A percentile compares a stretch with the other conserved stretches of the same genome.
These are phyloP conservation scores for Cucumis hystrix DNA, from an alignment of 306 rosid genomes.

Conservation along the genomic window DNA sequence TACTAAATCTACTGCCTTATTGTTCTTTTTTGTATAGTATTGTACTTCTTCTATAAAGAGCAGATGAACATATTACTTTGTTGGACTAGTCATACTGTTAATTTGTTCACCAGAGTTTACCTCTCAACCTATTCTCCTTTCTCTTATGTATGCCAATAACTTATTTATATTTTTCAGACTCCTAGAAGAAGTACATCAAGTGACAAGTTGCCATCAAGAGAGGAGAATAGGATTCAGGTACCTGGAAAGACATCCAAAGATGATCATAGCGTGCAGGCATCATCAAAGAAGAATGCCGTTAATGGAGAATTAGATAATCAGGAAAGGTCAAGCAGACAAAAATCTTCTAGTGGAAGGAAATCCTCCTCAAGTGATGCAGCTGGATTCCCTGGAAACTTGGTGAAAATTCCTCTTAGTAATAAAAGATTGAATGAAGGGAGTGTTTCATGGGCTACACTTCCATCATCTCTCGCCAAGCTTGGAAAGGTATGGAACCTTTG, in stretches of 20 bases:
- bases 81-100: background rate
- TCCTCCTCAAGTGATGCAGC: slow-evolving; percentile 42
- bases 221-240: slow-evolving; percentile 43
- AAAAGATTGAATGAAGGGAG: slow-evolving; percentile 59
- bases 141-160: background rate
- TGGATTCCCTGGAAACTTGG: slow-evolving; percentile 63
- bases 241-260: slow-evolving; percentile 42
- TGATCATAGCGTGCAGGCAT: slow-evolving; percentile 37
- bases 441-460: slow-evolving; percentile 79
- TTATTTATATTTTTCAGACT: slow-evolving; percentile 29
- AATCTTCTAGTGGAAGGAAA: slow-evolving; percentile 46
- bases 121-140: background rate
- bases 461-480: slow-evolving; percentile 81
- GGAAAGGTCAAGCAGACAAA: slow-evolving; percentile 40
- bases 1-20: background rate
- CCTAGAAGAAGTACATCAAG: slow-evolving; percentile 68
- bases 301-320: slow-evolving; percentile 47
- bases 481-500: slow-evolving; percentile 50
- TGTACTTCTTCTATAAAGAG: background rate
- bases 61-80: background rate
- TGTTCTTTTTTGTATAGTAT: background rate
- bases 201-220: slow-evolving; percentile 56
- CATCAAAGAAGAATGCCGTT: slow-evolving; percentile 38
- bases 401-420: slow-evolving; percentile 48
- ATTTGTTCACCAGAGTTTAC: background rate